A percentile compares a stretch with the other conserved stretches of the same genome.
These are phyloP conservation scores for Phycomyces nitens DNA, from an alignment of 192 early-diverging fungal genomes.

Conservation along the genomic window DNA sequence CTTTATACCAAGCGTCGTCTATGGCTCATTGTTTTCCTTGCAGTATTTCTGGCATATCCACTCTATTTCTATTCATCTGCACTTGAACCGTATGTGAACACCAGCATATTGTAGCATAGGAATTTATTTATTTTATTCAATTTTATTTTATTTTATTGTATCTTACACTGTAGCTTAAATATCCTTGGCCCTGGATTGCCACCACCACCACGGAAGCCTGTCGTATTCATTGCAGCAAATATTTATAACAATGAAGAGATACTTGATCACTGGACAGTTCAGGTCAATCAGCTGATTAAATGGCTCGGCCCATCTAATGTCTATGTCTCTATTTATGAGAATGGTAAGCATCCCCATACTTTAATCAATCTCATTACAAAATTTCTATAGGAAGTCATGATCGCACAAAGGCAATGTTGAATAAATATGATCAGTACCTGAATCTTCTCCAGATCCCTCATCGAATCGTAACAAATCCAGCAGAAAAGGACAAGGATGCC, in stretches of 20 bases:
- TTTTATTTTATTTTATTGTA: too few species aligned
- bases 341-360: background rate
- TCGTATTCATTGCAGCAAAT: conserved; percentile 20
- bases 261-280: conserved; percentile 4
- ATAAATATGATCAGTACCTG: background rate
- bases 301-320: conserved; percentile 2
- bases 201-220: background rate
- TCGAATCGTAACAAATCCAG: conserved; percentile 7
- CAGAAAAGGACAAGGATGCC: background rate
- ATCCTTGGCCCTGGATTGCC: background rate
- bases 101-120: too few species aligned
- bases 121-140: too few species aligned
- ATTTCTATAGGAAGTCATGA: conserved; percentile 2
- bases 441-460: background rate
- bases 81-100: too few species aligned
- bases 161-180: background rate
- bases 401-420: background rate
- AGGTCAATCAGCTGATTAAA: background rate
- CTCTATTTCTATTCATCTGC: too few species aligned
- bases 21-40: too few species aligned
- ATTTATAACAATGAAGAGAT: conserved; percentile 22
- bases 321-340: conserved; percentile 15
- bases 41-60: too few species aligned
- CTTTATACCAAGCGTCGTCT: too few species aligned
- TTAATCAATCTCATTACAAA: background rate